Evolutionary conservation across 768 basidiomycete species (phyloP), one percentile per base, ranked within the genome.

Genomic region (Hypholoma fasciculare): DNA sequence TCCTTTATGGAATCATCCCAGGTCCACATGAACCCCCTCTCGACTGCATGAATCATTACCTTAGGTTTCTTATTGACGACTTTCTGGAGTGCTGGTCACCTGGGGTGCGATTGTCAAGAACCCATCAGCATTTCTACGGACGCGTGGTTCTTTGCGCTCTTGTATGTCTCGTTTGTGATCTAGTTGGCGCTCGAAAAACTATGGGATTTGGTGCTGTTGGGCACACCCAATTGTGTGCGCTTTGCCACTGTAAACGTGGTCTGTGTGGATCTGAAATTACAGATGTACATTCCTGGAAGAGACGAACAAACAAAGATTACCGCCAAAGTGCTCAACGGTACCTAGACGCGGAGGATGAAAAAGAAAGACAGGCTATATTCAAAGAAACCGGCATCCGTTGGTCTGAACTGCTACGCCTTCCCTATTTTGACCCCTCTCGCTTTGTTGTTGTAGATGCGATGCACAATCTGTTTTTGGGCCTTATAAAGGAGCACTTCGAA

Each of bases 381-480:
- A 60, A 69, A 8, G 40, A 47, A 20, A 61, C 57, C 38, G 71
- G 74, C 1, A 48, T 75, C 1, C 51, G 69, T 0, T 78, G 66
- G 51, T 63, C 64, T 1, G 64, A 65, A 46, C 58, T 65, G 13
- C 48, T 57, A 7, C 54, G 54, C 12, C 65, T 79, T 11, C 70
- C 72, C 0, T 77, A 78, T 60, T 77, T 71, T 67, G 61, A 76
- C 39, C 68, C 68, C 4, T 62, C 66, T 6, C 26, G 17, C 1
- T 69, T 61, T 36, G 52, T 68, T 8, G 60, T 74, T 1, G 60
- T 77, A 14, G 76, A 80, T 54, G 47, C 72, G 0, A 78, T 78
- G 77, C 78, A 79, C 56, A 69, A 64, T n/a, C 61, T 78, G 0
- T 69, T 72, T 30, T 66, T 77, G 0, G 72, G 74, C 1, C 48